Evolutionary conservation across 2,329 filamentous ascomycete species (phyloP), one percentile per base, ranked within the genome.

Genomic region (Plenodomus biglobosus): DNA sequence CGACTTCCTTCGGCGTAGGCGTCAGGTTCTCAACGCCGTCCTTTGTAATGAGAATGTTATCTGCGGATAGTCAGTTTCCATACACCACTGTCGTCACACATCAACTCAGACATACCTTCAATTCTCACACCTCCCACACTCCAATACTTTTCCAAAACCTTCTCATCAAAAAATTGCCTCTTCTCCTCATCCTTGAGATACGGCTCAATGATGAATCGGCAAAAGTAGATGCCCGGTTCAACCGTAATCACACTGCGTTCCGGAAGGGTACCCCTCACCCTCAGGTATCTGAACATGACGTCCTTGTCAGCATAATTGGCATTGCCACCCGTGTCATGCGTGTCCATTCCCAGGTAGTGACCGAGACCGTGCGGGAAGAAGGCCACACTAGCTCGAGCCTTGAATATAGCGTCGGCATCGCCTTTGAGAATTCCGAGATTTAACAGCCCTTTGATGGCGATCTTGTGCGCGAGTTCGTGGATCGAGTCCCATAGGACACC

Each of bases 211-310:
- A 88, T 90, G 45, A 84, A 85, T 30, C 80, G 78, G 68, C 85
- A 86, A 72, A 92, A 92, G 71, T 92, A 92, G 34, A 86, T 85
- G 17, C 94, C 94, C 11, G 94, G 94, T 76, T 99, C 94, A 34
- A 97, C 92, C 0, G 94, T 99, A 44, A 99, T 85, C 19, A 99
- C 90, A 41, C 86, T 86, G 7, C 88, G 87, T 0, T 85, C 86
- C 0, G 90, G 90, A 40, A 96, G 72, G 18, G 75, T 80, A 11
- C 88, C 86, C 44, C 94, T 79, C 34, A 95, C 85, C 38, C 94
- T 80, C 51, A 99, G 76, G 67, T 96, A 97, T 44, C 84, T 81
- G 75, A 96, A 97, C 80, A 96, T 84, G 30, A 82, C 77, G 69
- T 99, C 92, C 50, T 81, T 76, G 67, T 99, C 94, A 8, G 64